These are phyloP conservation scores for Venturiaceae sp. DNA, from an alignment of 2,329 filamentous ascomycete species.

Conservation along the genomic window DNA sequence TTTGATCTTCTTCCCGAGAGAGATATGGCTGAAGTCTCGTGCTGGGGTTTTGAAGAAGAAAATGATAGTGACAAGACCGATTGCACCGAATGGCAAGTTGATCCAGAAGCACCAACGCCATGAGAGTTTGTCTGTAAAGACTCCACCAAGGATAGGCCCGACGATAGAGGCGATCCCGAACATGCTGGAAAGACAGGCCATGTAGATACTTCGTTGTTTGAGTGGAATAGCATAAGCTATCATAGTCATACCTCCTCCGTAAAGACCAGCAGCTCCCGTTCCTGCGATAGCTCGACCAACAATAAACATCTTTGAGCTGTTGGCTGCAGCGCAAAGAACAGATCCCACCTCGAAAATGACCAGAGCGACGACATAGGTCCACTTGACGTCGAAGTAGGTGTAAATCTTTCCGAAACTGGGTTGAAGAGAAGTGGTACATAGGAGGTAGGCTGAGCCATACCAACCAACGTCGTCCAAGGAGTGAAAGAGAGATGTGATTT, in stretches of 20 bases:
- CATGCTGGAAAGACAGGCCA: conserved; percentile 24
- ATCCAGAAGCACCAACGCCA: conserved; percentile 29
- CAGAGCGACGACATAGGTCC: conserved; percentile 3
- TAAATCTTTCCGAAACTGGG: conserved; percentile 8
- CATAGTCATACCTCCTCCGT: conserved; percentile 39
- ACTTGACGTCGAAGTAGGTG: conserved; percentile 8
- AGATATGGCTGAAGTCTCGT: conserved; percentile 8
- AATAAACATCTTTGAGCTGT: conserved; percentile 9
- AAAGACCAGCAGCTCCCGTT: conserved; percentile 22
- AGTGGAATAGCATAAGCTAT: conserved; percentile 33
- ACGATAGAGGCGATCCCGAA: conserved; percentile 26
- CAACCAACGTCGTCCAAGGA: conserved; percentile 6
- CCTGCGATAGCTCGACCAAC: conserved; percentile 12
- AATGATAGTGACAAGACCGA: conserved; percentile 26
- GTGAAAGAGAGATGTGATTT: conserved; percentile 14
- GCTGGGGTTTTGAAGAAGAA: conserved; percentile 28
- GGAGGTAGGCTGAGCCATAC: conserved; percentile 9
- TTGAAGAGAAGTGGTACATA: not conserved
- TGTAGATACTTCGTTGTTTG: conserved; percentile 31
- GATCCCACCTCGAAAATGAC: conserved; percentile 12
- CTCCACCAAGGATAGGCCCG: conserved; percentile 33
- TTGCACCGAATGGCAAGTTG: conserved; percentile 33
- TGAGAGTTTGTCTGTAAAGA: conserved; percentile 25
- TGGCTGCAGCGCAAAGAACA: conserved; percentile 10
- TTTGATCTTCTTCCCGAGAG: not conserved